A percentile compares a stretch with the other conserved stretches of the same genome.
Evolutionary conservation across 179 eudicot genomes (phyloP).

Genomic region (Amaranthus tricolor): DNA sequence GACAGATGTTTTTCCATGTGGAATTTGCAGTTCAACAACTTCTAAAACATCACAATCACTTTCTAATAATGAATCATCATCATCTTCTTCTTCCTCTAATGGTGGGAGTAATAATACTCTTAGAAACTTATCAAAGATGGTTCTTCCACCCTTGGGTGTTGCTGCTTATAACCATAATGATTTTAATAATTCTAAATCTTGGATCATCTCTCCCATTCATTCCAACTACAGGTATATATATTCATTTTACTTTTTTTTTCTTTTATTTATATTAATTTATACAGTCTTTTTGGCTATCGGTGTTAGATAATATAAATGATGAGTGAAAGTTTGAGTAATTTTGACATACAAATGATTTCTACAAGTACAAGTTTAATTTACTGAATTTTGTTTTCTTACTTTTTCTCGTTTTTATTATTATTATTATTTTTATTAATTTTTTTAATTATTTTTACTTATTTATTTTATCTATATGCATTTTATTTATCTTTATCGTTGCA

Average conservation of each 20-base stretch:
- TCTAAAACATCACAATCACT: too few species aligned
- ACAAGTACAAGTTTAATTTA: too few species aligned
- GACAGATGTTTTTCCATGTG: too few species aligned
- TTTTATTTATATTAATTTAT: neutral
- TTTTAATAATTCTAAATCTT: slow-evolving; percentile 19
- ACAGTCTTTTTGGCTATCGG: neutral
- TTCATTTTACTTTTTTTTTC: neutral
- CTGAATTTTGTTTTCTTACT: too few species aligned
- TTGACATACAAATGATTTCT: too few species aligned
- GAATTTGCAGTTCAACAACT: too few species aligned
- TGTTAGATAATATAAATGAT: neutral
- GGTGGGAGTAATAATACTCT: too few species aligned
- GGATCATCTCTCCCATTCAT: slow-evolving; percentile 54
- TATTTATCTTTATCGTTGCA: too few species aligned
- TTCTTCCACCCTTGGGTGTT: slow-evolving; percentile 66
- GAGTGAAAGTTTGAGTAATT: neutral
- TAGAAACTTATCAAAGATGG: slow-evolving; percentile 54
- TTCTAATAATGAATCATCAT: slow-evolving; percentile 10
- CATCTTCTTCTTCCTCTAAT: neutral
- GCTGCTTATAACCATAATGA: slow-evolving; percentile 32
- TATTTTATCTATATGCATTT: too few species aligned
- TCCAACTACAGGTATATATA: slow-evolving; percentile 53
- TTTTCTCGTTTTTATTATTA: too few species aligned
- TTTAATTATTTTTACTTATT: too few species aligned
- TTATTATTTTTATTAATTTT: too few species aligned